Percentiles rank a stretch among this genome's conserved stretches.
Conservation (phyloP, 495 filamentous ascomycete species). For the Durotheca rogersii region DNA sequence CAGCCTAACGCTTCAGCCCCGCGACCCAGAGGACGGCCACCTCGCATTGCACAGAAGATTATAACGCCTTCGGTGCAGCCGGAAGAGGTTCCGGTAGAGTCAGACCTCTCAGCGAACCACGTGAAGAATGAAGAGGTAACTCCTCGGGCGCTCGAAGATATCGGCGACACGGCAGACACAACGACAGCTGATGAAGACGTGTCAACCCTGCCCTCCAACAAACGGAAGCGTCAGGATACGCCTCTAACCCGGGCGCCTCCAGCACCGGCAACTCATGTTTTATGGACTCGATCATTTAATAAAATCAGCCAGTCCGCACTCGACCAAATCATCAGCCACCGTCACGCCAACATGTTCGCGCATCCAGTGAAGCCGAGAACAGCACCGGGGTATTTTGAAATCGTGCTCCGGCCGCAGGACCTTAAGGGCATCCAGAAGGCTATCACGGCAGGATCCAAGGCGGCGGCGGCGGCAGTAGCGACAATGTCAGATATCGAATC, state of each 20-base stretch:
- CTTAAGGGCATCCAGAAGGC: constrained; percentile 81
- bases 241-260: constrained; percentile 42
- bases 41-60: constrained; percentile 36
- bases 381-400: constrained; percentile 83
- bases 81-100: constrained; percentile 55
- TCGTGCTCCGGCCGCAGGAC: constrained; percentile 85
- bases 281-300: constrained; percentile 75
- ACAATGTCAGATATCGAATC: constrained; percentile 49
- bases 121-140: constrained; percentile 71
- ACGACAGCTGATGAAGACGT: constrained; percentile 47
- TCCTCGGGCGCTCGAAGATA: constrained; percentile 54
- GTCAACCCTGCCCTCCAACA: constrained; percentile 29
- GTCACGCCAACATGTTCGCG: constrained; percentile 84
- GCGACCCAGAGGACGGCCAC: constrained; percentile 38
- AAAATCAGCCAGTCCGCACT: constrained; percentile 76
- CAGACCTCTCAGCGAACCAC: constrained; percentile 43
- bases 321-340: constrained; percentile 81
- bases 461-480: constrained; percentile 62
- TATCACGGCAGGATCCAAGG: constrained; percentile 73
- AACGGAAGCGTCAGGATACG: constrained; percentile 51
- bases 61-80: constrained; percentile 49
- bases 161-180: constrained; percentile 53
- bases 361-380: constrained; percentile 79
- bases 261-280: constrained; percentile 57
- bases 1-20: constrained; percentile 28